phyloP scores from a whole-genome alignment of 225 moss, liverwort and hornwort genomes.

The Marchantia polymorpha region DNA sequence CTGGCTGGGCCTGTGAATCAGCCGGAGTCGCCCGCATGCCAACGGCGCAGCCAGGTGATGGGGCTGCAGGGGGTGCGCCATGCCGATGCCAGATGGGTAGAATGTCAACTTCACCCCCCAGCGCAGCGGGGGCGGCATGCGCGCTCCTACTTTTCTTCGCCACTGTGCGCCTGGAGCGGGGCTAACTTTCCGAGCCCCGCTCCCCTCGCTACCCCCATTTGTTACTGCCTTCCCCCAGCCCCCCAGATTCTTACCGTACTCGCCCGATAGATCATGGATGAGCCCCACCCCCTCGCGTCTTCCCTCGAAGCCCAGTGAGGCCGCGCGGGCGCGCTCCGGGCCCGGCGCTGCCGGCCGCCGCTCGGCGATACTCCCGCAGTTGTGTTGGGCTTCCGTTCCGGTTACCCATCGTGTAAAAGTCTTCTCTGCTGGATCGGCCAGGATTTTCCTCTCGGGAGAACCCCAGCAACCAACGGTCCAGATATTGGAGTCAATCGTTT shows the following conservation, averaged over 20 bases:
- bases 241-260: not conserved
- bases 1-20: not conserved
- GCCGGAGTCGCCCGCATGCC: not conserved
- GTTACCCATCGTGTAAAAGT: not conserved
- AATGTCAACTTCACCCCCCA: not conserved
- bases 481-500: not conserved
- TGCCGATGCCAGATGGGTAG: not conserved
- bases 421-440: too few relatives aligned
- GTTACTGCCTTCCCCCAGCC: not conserved
- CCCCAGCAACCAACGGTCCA: not conserved
- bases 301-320: not conserved
- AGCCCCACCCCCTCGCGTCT: not conserved
- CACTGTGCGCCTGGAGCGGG: not conserved
- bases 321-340: not conserved
- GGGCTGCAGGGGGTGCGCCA: not conserved
- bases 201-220: not conserved
- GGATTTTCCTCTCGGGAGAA: too few relatives aligned
- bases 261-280: not conserved
- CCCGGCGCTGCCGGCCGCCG: not conserved
- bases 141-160: not conserved
- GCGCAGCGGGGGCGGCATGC: not conserved
- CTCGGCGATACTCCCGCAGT: not conserved
- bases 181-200: not conserved
- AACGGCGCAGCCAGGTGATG: not conserved
- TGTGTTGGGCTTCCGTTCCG: not conserved